A percentile compares a stretch with the other conserved stretches of the same genome.
Conservation (phyloP, 1,284 basidiomycete species). For the Trichosporon sp. region DNA sequence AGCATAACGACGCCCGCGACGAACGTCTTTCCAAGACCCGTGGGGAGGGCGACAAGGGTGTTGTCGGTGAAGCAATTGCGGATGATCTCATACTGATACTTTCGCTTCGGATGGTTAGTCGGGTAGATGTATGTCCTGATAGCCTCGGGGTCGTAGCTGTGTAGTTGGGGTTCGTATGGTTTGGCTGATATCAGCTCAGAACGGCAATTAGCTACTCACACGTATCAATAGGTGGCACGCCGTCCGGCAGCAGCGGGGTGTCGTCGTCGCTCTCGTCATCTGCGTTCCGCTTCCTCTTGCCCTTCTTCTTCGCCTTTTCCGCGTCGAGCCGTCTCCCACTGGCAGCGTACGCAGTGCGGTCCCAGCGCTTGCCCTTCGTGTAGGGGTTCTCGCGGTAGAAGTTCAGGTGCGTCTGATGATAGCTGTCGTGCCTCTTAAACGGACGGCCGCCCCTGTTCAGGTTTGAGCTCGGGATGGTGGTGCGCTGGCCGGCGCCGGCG, state of each 20-base stretch:
- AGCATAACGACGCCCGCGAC: slow-evolving; percentile 96
- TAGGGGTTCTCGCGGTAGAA: slow-evolving; percentile 38
- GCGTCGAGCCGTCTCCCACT: slow-evolving; percentile 59
- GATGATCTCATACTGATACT: slow-evolving; percentile 95
- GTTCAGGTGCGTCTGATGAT: slow-evolving; percentile 45
- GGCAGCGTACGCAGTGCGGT: slow-evolving; percentile 75
- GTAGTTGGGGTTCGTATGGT: slow-evolving; percentile 61
- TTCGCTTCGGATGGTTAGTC: slow-evolving; percentile 77
- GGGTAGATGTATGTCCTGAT: slow-evolving; percentile 89
- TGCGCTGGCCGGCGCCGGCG: neutral
- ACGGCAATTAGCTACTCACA: slow-evolving; percentile 27
- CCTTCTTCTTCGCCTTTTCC: slow-evolving; percentile 37
- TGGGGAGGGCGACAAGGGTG: slow-evolving; percentile 89
- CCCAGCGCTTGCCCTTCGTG: slow-evolving; percentile 66
- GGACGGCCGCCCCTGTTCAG: neutral
- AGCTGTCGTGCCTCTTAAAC: slow-evolving; percentile 12
- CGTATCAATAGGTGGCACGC: slow-evolving; percentile 61
- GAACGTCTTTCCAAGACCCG: slow-evolving; percentile 96
- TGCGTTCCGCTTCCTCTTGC: slow-evolving; percentile 39
- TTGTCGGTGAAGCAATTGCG: slow-evolving; percentile 84
- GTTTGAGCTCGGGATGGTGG: neutral
- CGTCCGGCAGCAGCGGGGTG: slow-evolving; percentile 75
- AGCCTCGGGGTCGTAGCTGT: slow-evolving; percentile 71
- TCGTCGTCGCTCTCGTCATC: slow-evolving; percentile 38
- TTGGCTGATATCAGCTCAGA: slow-evolving; percentile 19